Evolutionary conservation across 1,284 basidiomycete species (phyloP).

Genomic region (Schizophyllum commune): DNA sequence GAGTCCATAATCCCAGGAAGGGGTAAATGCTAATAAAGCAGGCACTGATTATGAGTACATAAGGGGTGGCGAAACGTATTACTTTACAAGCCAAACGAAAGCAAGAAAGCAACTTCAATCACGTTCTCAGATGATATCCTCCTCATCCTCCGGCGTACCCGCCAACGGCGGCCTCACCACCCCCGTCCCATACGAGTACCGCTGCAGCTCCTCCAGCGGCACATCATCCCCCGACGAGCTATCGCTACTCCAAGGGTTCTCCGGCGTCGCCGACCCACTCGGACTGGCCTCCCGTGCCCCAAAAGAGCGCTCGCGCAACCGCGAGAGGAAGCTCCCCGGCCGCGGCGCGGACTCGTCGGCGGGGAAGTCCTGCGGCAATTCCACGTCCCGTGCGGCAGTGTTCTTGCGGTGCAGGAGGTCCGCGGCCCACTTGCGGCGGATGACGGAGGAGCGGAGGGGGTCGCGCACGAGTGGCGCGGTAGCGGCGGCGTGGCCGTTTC

Average conservation of each 20-base stretch:
- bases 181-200: neutral
- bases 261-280: constrained; percentile 21
- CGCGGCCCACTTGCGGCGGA: constrained; percentile 8
- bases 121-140: neutral
- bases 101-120: no score
- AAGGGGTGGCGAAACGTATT: no score
- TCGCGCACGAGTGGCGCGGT: neutral
- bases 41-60: no score
- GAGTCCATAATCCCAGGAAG: no score
- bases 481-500: neutral
- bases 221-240: constrained; percentile 54
- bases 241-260: constrained; percentile 54
- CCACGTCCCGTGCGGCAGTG: neutral
- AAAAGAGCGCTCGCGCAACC: constrained; percentile 46
- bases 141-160: neutral
- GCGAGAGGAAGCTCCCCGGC: constrained; percentile 30
- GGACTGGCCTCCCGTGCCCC: constrained; percentile 21
- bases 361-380: neutral
- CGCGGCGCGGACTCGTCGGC: constrained; percentile 1
- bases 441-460: constrained; percentile 19
- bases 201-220: constrained; percentile 14
- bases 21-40: no score
- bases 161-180: neutral
- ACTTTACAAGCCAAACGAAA: no score
- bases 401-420: constrained; percentile 15